A percentile compares a stretch with the other conserved stretches of the same genome.
Evolutionary conservation across 2,329 filamentous ascomycete genomes (phyloP).

Genomic region (Aspergillus aculeatus): DNA sequence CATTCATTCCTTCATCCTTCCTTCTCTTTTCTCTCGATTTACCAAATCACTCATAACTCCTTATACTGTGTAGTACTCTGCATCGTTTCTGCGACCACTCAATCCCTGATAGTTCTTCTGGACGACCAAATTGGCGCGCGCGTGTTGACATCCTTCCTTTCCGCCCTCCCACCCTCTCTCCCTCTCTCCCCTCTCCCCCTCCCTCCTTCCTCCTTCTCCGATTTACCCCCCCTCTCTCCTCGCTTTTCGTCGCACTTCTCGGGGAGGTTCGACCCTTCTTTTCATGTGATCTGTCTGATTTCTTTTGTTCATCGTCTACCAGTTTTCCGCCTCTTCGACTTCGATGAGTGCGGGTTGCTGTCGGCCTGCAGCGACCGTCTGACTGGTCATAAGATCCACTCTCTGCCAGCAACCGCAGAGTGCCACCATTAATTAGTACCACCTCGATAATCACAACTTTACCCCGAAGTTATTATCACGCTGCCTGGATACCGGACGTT

Average conservation of each 20-base stretch:
- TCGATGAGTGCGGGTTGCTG: conserved; percentile 36
- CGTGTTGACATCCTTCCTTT: neutral
- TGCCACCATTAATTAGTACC: neutral
- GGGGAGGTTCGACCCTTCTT: conserved; percentile 4
- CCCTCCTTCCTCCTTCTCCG: neutral
- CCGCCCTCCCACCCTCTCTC: neutral
- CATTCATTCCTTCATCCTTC: neutral
- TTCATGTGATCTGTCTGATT: conserved; percentile 3
- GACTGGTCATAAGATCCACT: conserved; percentile 33
- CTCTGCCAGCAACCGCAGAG: conserved; percentile 1
- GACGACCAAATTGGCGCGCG: neutral
- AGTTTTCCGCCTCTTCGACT: conserved; percentile 23
- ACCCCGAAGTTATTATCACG: neutral
- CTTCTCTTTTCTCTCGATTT: neutral
- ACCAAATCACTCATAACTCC: too few species aligned
- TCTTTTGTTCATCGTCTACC: neutral
- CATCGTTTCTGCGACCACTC: neutral
- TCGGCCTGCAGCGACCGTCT: conserved; percentile 30
- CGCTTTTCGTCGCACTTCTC: neutral
- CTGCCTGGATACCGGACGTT: neutral
- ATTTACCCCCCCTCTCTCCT: neutral
- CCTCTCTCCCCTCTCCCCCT: neutral
- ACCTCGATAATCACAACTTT: conserved; percentile 1
- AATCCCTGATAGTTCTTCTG: neutral
- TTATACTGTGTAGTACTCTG: neutral